Evolutionary conservation across 768 basidiomycete species (phyloP).

Genomic region (Porphyrellus cyaneotinctus): DNA sequence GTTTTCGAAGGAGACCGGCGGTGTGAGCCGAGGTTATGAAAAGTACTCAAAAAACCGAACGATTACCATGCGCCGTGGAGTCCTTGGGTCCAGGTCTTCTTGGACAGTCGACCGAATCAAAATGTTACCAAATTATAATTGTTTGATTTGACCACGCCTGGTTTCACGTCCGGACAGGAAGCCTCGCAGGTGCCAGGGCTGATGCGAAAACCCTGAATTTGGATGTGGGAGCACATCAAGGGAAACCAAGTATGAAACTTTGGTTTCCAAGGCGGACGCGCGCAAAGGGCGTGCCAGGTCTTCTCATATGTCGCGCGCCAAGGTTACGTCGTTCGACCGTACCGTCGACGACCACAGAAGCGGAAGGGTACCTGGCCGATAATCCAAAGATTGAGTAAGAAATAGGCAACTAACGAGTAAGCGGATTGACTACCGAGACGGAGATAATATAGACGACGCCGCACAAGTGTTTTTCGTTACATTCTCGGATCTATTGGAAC

Average conservation of each 20-base stretch:
- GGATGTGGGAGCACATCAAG: constrained; percentile 13
- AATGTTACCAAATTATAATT: constrained; percentile 22
- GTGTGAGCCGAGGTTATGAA: not conserved
- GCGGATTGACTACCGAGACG: not conserved
- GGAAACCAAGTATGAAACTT: constrained; percentile 13
- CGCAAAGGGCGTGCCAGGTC: constrained; percentile 29
- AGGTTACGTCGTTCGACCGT: constrained; percentile 7
- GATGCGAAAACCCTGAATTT: constrained; percentile 22
- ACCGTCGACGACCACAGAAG: constrained; percentile 15
- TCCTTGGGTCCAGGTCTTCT: constrained; percentile 26
- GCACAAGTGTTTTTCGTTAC: not conserved
- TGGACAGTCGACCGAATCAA: constrained; percentile 5
- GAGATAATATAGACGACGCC: constrained; percentile 2
- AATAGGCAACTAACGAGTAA: not conserved
- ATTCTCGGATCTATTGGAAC: constrained; percentile 16
- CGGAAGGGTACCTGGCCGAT: not conserved
- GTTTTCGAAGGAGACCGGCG: constrained; percentile 7
- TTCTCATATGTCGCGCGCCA: constrained; percentile 18
- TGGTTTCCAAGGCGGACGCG: constrained; percentile 17
- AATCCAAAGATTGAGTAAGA: no score
- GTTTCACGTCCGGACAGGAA: constrained; percentile 12
- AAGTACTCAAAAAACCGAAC: constrained; percentile 15
- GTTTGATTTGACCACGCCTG: constrained; percentile 11
- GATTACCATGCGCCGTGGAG: constrained; percentile 29
- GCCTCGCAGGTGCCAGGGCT: constrained; percentile 14